Evolutionary conservation across 2,329 filamentous ascomycete species (phyloP), one percentile per base, ranked within the genome.

Genomic region (Pseudogymnoascus sp.): DNA sequence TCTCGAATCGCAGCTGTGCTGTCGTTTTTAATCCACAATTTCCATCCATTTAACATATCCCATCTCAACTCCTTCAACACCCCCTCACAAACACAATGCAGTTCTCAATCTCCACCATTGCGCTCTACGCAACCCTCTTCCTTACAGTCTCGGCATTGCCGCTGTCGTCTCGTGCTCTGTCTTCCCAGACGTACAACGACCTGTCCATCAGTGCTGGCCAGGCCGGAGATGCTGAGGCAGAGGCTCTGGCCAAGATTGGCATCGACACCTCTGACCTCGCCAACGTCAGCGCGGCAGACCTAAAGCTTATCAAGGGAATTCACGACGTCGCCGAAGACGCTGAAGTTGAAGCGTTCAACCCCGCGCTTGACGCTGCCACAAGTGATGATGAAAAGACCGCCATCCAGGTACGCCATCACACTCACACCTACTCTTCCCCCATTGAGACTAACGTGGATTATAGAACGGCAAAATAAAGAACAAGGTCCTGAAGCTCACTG

Each of bases 381-480:
- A 79, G 77, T 8, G 75, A 72, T 53, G 75, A 72, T 38, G 78
- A 76, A 2, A 53, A 53, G 47, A 75, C 75, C 20, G 79, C 81
- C 58, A 75, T 83, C 11, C 72, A 80, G 72, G 76, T 75, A 68
- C 36, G 65, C 39, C 15, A 38, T 28, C 15, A 4, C 38, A 18
- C 9, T 22, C 38, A 37, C 11, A 4, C 14, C 28, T 18, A 22
- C n/a, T 60, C 14, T 39, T 15, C 30, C 28, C 25, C 14, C 2
- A 41, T 57, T 6, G n/a, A 14, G 38, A 41, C 12, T 36, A 11
- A 20, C 6, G 28, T 25, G 35, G 14, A 15, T 25, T 1, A 37
- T 60, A 78, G 76, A 74, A 76, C 60, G 80, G 80, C 68, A 83
- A 83, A 73, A 83, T 78, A 63, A 81, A 82, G 77, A 83, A 83